These are phyloP conservation scores for Clarireedia hainanense DNA, from an alignment of 2,329 filamentous ascomycete genomes.

Conservation along the genomic window DNA sequence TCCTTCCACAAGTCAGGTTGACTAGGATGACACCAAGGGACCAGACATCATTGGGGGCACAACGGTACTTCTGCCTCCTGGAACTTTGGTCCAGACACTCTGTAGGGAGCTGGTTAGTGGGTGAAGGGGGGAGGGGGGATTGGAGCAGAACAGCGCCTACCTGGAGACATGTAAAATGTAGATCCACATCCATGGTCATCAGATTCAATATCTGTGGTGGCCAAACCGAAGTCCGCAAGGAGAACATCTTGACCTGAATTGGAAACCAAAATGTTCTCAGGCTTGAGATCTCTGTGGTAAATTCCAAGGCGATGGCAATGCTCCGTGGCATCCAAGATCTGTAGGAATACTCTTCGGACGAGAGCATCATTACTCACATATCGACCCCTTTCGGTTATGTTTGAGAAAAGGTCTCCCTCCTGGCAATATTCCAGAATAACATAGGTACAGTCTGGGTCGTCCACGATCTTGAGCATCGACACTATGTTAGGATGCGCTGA, in stretches of 20 bases:
- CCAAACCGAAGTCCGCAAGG: slow-evolving; percentile 94
- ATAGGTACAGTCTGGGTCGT: slow-evolving; percentile 85
- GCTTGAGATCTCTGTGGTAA: slow-evolving; percentile 96
- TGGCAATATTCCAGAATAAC: slow-evolving; percentile 96
- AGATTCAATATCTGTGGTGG: slow-evolving; percentile 74
- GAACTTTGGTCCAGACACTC: slow-evolving; percentile 81
- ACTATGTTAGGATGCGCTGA: slow-evolving; percentile 90
- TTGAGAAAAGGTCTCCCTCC: slow-evolving; percentile 92
- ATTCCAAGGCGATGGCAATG: slow-evolving; percentile 91
- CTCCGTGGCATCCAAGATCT: slow-evolving; percentile 92
- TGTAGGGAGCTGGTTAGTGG: slow-evolving; percentile 34
- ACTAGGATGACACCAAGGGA: slow-evolving; percentile 96
- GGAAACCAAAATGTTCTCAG: slow-evolving; percentile 92
- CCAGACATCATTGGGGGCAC: slow-evolving; percentile 95
- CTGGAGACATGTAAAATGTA: slow-evolving; percentile 99
- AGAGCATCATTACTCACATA: slow-evolving; percentile 90
- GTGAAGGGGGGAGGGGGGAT: slow-evolving; percentile 12
- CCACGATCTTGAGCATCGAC: slow-evolving; percentile 87
- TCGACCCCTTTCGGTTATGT: slow-evolving; percentile 90
- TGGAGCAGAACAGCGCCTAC: slow-evolving; percentile 46
- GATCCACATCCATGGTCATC: slow-evolving; percentile 97
- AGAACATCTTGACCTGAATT: slow-evolving; percentile 86
- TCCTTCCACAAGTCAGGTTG: slow-evolving; percentile 94
- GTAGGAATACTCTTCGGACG: slow-evolving; percentile 81
- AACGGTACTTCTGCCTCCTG: slow-evolving; percentile 73